Percentiles rank a stretch among this genome's conserved stretches.
These are phyloP conservation scores for Fusarium beomiforme DNA, from an alignment of 2,329 filamentous ascomycete genomes.

Conservation along the genomic window DNA sequence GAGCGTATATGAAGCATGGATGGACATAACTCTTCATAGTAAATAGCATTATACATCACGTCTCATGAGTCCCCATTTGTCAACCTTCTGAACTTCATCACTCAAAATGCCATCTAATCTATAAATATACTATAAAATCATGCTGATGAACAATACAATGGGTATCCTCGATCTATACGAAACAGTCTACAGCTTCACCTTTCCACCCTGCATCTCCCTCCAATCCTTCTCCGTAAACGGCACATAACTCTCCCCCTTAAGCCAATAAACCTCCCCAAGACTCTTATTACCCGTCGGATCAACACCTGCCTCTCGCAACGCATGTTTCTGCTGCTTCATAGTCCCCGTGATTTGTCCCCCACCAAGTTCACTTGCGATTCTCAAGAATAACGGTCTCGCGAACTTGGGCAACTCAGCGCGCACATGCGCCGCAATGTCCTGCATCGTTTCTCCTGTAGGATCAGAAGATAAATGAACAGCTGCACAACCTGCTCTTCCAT, in stretches of 20 bases:
- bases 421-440: constrained; percentile 70
- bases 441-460: constrained; percentile 58
- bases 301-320: constrained; percentile 77
- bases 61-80: constrained; percentile 5
- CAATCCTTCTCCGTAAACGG: constrained; percentile 75
- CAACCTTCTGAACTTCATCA: not conserved
- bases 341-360: constrained; percentile 78
- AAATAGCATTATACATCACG: constrained; percentile 23
- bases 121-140: not conserved
- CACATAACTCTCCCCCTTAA: constrained; percentile 72
- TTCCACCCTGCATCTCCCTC: constrained; percentile 71
- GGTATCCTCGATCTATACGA: constrained; percentile 6
- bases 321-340: constrained; percentile 87
- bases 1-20: constrained; percentile 27
- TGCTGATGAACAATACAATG: not conserved
- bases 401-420: constrained; percentile 72
- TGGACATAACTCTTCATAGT: constrained; percentile 26
- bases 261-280: constrained; percentile 68
- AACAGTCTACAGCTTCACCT: constrained; percentile 70
- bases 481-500: constrained; percentile 85
- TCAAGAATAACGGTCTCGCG: constrained; percentile 81
- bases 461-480: constrained; percentile 68
- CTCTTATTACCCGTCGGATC: constrained; percentile 64
- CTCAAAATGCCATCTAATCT: not conserved
- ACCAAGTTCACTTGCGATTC: constrained; percentile 66